Base-by-base conservation (phyloP, 139 green algal species). In the Ostreobium quekettii region DNA sequence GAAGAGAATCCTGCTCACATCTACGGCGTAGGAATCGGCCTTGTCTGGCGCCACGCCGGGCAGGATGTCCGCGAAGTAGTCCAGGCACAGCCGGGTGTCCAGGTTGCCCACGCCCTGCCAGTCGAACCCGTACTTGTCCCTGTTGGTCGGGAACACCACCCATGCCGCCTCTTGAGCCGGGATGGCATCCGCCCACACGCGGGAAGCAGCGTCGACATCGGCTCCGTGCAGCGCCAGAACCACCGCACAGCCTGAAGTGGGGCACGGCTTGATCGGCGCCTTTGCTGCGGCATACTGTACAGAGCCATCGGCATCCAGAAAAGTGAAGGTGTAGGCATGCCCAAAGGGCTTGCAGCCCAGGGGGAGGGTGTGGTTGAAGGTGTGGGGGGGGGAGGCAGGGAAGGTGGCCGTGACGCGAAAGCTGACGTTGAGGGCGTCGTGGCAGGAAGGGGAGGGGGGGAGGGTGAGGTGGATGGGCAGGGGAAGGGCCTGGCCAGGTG, bases 121-220 rank as follows among this genome's bases (percentile, higher is more conserved):
- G 29, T 70, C 63, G 47, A 48, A 70, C 5, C 63, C 63, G 6
- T 38, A 70, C 47, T 70, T 70, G 36, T 70, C 63, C 4, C 63
- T 4, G 36, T 70, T 70, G 63, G 24, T 58, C 5, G 63, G 63
- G 37, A 70, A 60, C 3, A 70, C 29, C n/a, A 70, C 32, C 63
- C 63, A 70, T 22, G 63, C 63, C 24, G 6, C 19, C 6, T 47
- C 28, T 15, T 67, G 60, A 33, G 63, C 28, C 5, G 35, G 63
- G 24, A 70, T 26, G 5, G 63, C 42, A 49, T 70, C 42, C 15
- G 63, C 42, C 63, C 63, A 70, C 3, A 31, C 28, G 4, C 29
- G 63, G n/a, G 37, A 60, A 22, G 33, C 42, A n/a, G 63, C 33
- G 29, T 70, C 63, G 37, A 70, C 63, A 24, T 56, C 63, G 22